Evolutionary conservation across 768 basidiomycete genomes (phyloP).

Genomic region (Lactifluus rugatus): DNA sequence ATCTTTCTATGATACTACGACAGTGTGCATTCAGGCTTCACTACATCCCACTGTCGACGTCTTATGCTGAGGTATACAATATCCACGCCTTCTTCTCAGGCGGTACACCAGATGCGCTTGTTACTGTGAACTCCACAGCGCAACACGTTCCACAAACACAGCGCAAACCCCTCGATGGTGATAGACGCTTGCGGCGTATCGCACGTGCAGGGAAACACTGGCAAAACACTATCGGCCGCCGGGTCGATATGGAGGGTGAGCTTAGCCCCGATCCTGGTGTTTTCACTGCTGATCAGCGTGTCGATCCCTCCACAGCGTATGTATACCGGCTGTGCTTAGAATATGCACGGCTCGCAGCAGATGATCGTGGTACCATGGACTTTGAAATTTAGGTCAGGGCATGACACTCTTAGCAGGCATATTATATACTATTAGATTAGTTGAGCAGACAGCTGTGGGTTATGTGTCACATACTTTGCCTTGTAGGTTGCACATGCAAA

Average conservation of each 20-base stretch:
- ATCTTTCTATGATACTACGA: background rate
- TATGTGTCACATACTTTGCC: background rate
- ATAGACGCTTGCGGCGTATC: constrained; percentile 65
- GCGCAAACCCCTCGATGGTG: constrained; percentile 45
- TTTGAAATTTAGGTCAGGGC: constrained; percentile 19
- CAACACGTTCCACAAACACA: constrained; percentile 27
- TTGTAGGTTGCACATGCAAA: background rate
- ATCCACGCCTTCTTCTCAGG: constrained; percentile 91
- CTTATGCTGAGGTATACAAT: constrained; percentile 90
- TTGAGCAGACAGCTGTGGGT: background rate
- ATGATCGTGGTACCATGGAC: constrained; percentile 70
- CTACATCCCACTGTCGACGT: constrained; percentile 82
- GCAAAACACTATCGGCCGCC: constrained; percentile 76
- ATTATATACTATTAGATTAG: background rate
- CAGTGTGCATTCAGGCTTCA: constrained; percentile 56
- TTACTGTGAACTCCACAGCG: constrained; percentile 41
- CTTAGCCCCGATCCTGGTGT: constrained; percentile 9
- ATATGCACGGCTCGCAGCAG: constrained; percentile 76
- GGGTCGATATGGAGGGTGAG: constrained; percentile 88
- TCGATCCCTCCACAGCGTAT: constrained; percentile 45
- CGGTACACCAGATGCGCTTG: constrained; percentile 49
- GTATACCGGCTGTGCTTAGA: constrained; percentile 83
- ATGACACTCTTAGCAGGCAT: background rate
- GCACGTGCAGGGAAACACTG: constrained; percentile 90
- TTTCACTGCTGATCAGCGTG: constrained; percentile 12